Conservation (phyloP, 2,329 filamentous ascomycete genomes). For the Scortechinia acanthostroma region DNA sequence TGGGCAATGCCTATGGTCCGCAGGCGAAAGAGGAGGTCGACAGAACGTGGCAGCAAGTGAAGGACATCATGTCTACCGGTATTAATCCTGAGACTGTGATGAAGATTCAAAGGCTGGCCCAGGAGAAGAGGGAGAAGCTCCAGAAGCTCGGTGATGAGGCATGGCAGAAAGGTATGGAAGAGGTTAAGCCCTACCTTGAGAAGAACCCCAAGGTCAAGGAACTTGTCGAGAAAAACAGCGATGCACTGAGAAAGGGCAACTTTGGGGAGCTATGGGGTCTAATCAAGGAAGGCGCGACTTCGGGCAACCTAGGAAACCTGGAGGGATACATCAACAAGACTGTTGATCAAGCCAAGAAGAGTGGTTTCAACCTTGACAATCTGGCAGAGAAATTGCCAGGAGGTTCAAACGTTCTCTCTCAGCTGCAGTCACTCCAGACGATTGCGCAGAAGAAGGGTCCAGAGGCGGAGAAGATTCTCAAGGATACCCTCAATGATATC, state of each 20-base stretch:
- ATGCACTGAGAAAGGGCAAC: slow-evolving; percentile 62
- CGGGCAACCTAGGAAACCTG: slow-evolving; percentile 49
- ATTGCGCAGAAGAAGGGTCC: slow-evolving; percentile 61
- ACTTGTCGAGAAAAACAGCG: slow-evolving; percentile 64
- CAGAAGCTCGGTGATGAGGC: slow-evolving; percentile 64
- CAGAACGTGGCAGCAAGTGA: slow-evolving; percentile 61
- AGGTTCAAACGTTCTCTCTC: slow-evolving; percentile 56
- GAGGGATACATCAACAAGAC: slow-evolving; percentile 53
- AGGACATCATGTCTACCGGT: slow-evolving; percentile 55
- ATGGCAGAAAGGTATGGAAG: slow-evolving; percentile 65
- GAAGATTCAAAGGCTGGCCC: slow-evolving; percentile 52
- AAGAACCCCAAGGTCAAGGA: slow-evolving; percentile 73
- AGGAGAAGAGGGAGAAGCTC: slow-evolving; percentile 65
- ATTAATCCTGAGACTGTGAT: slow-evolving; percentile 41
- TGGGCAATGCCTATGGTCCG: slow-evolving; percentile 65
- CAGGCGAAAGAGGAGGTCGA: slow-evolving; percentile 73
- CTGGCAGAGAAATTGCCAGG: slow-evolving; percentile 62
- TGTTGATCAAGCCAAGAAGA: slow-evolving; percentile 49
- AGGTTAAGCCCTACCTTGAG: slow-evolving; percentile 66
- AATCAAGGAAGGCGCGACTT: slow-evolving; percentile 51
- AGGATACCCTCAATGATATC: slow-evolving; percentile 63
- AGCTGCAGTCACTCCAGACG: slow-evolving; percentile 57
- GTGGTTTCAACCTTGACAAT: slow-evolving; percentile 40
- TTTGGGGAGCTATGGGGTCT: slow-evolving; percentile 54
- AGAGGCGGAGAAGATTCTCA: slow-evolving; percentile 63